Conservation (phyloP, 2,329 filamentous ascomycete genomes). For the Canariomyces notabilis region DNA sequence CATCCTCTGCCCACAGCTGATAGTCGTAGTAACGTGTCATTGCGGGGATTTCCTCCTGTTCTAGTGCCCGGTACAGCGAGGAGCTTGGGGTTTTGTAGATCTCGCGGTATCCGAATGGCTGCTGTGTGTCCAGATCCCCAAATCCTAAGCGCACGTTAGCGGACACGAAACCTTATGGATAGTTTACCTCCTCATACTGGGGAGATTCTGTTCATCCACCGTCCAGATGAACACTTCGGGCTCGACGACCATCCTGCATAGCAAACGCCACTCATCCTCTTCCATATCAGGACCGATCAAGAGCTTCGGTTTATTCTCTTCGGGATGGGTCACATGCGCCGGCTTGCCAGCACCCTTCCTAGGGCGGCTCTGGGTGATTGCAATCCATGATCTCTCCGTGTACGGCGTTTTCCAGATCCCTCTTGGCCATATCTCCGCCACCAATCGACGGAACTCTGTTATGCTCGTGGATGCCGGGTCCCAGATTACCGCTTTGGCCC, state of each 20-base stretch:
- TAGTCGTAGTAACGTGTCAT: slow-evolving; percentile 14
- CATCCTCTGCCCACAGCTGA: slow-evolving; percentile 9
- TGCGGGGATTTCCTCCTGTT: background rate
- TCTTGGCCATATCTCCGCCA: background rate
- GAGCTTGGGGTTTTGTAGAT: slow-evolving; percentile 13
- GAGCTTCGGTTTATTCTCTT: slow-evolving; percentile 9
- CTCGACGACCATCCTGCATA: slow-evolving; percentile 17
- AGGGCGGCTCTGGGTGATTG: slow-evolving; percentile 5
- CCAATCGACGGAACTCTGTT: slow-evolving; percentile 3
- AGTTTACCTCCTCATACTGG: background rate
- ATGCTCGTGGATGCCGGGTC: background rate
- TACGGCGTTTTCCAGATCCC: background rate
- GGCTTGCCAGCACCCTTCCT: background rate
- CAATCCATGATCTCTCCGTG: background rate
- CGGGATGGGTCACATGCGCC: background rate
- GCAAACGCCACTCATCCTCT: slow-evolving; percentile 15
- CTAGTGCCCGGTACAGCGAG: slow-evolving; percentile 2
- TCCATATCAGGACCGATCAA: slow-evolving; percentile 11
- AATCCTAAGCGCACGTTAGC: slow-evolving; percentile 5
- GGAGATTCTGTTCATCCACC: background rate
- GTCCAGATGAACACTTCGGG: slow-evolving; percentile 8
- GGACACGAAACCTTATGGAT: background rate
- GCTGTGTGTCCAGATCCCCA: background rate
- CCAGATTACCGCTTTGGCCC: background rate
- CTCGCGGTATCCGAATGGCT: slow-evolving; percentile 20